A percentile compares a stretch with the other conserved stretches of the same genome.
Evolutionary conservation across 495 filamentous ascomycete species (phyloP).

Genomic region (Penicillium manginii): DNA sequence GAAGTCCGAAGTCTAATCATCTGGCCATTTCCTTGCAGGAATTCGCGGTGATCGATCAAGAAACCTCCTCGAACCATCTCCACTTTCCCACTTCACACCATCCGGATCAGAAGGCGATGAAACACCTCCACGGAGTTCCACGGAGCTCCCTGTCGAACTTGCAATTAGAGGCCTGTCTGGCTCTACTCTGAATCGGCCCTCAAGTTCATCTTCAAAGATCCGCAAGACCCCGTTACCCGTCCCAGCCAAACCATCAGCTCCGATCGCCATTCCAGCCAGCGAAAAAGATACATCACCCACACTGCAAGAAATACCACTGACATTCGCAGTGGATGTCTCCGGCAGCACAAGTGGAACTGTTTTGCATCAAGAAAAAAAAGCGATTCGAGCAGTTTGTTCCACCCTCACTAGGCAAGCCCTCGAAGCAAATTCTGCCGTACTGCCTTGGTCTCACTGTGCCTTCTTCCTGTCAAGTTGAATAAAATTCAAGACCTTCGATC

Average conservation of each 20-base stretch:
- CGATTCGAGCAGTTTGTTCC: not conserved
- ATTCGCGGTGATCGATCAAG: not conserved
- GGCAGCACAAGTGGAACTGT: not conserved
- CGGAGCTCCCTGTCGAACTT: not conserved
- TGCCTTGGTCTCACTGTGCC: not conserved
- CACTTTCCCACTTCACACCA: not conserved
- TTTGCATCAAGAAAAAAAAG: not conserved
- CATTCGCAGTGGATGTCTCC: not conserved
- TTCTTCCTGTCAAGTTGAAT: not conserved
- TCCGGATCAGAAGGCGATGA: not conserved
- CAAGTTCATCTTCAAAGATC: not conserved
- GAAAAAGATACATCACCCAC: not conserved
- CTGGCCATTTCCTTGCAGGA: not conserved
- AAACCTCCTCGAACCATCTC: not conserved
- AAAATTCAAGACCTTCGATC: not conserved
- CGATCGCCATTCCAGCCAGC: not conserved
- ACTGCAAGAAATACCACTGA: not conserved
- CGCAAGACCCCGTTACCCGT: not conserved
- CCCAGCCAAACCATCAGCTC: not conserved
- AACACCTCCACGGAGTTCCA: not conserved
- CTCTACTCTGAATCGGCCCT: not conserved
- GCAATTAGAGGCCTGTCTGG: not conserved
- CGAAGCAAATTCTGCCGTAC: not conserved
- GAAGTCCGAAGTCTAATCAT: not conserved
- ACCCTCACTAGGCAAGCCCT: not conserved